Conservation (phyloP, 495 filamentous ascomycete genomes). For the Aspergillus steynii region DNA sequence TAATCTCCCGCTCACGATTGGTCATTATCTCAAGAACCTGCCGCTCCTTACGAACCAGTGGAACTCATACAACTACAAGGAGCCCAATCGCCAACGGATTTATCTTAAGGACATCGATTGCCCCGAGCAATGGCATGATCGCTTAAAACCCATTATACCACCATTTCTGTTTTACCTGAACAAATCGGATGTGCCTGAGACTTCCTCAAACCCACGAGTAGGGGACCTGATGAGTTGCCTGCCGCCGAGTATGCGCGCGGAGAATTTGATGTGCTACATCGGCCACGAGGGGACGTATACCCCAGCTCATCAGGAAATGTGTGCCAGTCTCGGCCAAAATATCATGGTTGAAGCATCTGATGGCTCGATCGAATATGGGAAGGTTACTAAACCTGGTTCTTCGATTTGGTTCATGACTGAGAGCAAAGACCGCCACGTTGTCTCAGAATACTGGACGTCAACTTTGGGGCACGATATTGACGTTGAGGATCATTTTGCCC, state of each 20-base stretch:
- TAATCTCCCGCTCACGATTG: constrained; percentile 76
- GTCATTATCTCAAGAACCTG: constrained; percentile 87
- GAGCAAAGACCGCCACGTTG: constrained; percentile 79
- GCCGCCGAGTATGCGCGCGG: constrained; percentile 79
- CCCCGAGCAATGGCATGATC: constrained; percentile 77
- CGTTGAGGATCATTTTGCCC: constrained; percentile 93
- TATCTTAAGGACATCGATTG: constrained; percentile 97
- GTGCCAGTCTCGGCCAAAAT: constrained; percentile 91
- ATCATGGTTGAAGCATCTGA: constrained; percentile 92
- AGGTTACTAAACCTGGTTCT: constrained; percentile 73
- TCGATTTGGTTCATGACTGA: constrained; percentile 99
- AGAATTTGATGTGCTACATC: constrained; percentile 98
- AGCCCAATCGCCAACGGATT: constrained; percentile 74
- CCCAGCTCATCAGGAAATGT: constrained; percentile 96
- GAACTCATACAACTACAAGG: constrained; percentile 63
- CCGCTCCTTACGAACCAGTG: constrained; percentile 73
- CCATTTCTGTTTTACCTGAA: constrained; percentile 83
- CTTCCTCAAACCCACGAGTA: constrained; percentile 52
- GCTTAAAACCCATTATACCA: constrained; percentile 74
- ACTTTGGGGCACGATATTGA: constrained; percentile 93
- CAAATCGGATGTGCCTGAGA: constrained; percentile 57
- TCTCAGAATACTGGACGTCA: constrained; percentile 90
- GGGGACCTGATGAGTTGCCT: constrained; percentile 94
- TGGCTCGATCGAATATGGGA: constrained; percentile 54
- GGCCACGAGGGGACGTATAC: constrained; percentile 98